Conservation (phyloP, 192 early-diverging fungal genomes). For the Rhizophagus sp. region DNA sequence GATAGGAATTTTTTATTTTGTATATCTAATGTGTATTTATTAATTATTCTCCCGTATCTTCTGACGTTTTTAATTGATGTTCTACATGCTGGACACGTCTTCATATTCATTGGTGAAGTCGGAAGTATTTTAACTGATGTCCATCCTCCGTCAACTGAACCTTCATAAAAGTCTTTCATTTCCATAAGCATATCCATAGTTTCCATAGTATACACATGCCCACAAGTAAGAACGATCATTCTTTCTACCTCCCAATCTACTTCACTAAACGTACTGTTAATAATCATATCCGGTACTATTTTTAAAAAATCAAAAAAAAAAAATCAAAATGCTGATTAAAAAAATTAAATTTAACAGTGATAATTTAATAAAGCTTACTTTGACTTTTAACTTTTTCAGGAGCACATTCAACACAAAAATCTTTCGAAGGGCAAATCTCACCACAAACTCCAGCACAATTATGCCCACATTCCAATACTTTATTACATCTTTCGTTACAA, state of each 20-base stretch:
- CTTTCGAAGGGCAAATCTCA: constrained; percentile 35
- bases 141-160: background rate
- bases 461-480: constrained; percentile 51
- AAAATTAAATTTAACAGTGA: too few relatives aligned
- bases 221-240: constrained; percentile 50
- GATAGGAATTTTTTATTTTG: constrained; percentile 28
- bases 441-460: constrained; percentile 54
- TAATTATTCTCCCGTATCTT: constrained; percentile 25
- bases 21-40: constrained; percentile 9
- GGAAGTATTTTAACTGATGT: background rate
- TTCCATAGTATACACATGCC: constrained; percentile 52
- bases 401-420: constrained; percentile 42
- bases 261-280: background rate
- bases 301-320: too few relatives aligned
- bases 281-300: too few relatives aligned
- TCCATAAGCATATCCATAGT: constrained; percentile 54
- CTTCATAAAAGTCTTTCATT: constrained; percentile 43
- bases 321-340: too few relatives aligned
- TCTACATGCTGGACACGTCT: constrained; percentile 22
- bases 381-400: constrained; percentile 28
- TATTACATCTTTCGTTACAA: constrained; percentile 52
- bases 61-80: background rate
- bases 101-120: background rate
- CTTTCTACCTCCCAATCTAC: constrained; percentile 45
- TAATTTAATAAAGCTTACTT: background rate